Conservation (phyloP, 352 stramenopile species). For the Pythium guiyangense region DNA sequence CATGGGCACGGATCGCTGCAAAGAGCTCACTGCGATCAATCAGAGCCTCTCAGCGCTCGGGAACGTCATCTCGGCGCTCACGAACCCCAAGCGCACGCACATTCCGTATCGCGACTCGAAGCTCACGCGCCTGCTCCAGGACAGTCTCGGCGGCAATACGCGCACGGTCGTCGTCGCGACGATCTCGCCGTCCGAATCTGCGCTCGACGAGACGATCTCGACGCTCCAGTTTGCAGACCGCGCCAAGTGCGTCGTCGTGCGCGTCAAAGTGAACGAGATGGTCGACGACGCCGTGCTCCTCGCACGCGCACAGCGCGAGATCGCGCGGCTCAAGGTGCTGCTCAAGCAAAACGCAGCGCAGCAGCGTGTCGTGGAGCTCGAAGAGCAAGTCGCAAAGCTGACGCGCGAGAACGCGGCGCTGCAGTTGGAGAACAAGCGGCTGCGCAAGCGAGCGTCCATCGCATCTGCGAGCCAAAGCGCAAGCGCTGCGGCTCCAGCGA, state of each 20-base stretch:
- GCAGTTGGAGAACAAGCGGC: conserved; percentile 40
- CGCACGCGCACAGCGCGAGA: conserved; percentile 67
- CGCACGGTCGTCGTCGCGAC: conserved; percentile 89
- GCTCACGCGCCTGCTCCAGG: conserved; percentile 92
- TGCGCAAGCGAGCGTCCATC: conserved; percentile 19
- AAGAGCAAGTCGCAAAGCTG: conserved; percentile 37
- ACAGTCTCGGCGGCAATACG: conserved; percentile 84
- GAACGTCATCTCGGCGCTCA: conserved; percentile 85
- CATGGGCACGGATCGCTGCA: conserved; percentile 68
- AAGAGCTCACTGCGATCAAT: conserved; percentile 92
- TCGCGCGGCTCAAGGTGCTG: conserved; percentile 51
- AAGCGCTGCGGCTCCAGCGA: conserved; percentile 8
- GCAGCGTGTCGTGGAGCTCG: conserved; percentile 29
- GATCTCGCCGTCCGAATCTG: conserved; percentile 68
- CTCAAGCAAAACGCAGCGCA: conserved; percentile 41
- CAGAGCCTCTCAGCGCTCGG: conserved; percentile 88
- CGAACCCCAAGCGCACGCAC: conserved; percentile 63
- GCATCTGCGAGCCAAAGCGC: neutral
- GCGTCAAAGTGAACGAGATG: conserved; percentile 77
- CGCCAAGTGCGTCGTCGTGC: conserved; percentile 69
- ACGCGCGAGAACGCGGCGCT: conserved; percentile 44
- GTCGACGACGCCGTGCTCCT: conserved; percentile 78
- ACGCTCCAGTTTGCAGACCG: conserved; percentile 89
- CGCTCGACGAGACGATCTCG: conserved; percentile 88
- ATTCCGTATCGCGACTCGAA: conserved; percentile 97